Evolutionary conservation across 163 green algal genomes (phyloP).

Genomic region (Picocystis sp.): DNA sequence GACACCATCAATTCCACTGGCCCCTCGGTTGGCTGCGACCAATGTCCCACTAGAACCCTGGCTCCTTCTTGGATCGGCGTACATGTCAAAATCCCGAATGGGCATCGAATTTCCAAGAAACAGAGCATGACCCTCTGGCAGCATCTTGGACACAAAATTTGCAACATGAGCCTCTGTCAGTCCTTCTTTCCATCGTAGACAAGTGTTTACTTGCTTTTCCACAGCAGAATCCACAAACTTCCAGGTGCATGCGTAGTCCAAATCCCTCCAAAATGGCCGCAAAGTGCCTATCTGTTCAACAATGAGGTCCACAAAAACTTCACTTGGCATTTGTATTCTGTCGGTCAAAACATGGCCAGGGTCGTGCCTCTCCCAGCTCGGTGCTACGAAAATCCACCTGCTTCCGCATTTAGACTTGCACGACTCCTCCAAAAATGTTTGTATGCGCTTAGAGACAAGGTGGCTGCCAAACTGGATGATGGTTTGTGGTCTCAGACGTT

Average conservation of each 20-base stretch:
- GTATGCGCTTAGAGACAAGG: slow-evolving; percentile 70
- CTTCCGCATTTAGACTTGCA: slow-evolving; percentile 4
- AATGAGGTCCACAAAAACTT: too few species aligned
- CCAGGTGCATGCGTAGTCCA: too few species aligned
- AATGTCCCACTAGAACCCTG: background rate
- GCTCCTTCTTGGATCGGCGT: slow-evolving; percentile 18
- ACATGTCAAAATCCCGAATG: slow-evolving; percentile 94
- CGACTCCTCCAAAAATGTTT: slow-evolving; percentile 57
- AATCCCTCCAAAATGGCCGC: too few species aligned
- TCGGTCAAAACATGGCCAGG: slow-evolving; percentile 40
- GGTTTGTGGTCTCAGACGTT: slow-evolving; percentile 52
- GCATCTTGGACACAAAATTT: slow-evolving; percentile 29
- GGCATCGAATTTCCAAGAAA: slow-evolving; percentile 97
- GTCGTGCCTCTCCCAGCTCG: slow-evolving; percentile 36
- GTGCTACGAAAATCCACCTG: slow-evolving; percentile 34
- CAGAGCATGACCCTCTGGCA: slow-evolving; percentile 55
- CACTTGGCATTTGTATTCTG: slow-evolving; percentile 3
- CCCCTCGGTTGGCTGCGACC: slow-evolving; percentile 60
- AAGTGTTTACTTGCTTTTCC: background rate
- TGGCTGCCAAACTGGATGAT: slow-evolving; percentile 72
- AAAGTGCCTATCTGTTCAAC: too few species aligned
- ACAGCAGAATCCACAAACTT: too few species aligned
- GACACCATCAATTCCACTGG: slow-evolving; percentile 91
- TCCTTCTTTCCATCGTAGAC: background rate
- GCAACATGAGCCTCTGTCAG: slow-evolving; percentile 69